phyloP scores from a whole-genome alignment of 164 flowering plant genomes.

The Pachysandra terminalis region DNA sequence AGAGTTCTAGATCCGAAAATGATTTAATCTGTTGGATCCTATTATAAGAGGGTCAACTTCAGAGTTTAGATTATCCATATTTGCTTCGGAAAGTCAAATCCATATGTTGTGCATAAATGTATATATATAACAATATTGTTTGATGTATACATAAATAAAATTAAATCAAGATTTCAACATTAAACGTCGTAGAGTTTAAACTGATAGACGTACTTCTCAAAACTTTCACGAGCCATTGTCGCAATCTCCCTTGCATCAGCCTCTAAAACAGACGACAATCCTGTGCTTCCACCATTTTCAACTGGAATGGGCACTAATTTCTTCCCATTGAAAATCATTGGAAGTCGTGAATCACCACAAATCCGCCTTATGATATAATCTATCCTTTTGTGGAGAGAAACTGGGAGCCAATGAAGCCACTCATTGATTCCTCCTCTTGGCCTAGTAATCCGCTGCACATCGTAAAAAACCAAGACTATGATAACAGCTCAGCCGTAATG shows the following conservation, averaged over 20 bases:
- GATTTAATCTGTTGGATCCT: too few relatives aligned
- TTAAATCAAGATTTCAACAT: not conserved
- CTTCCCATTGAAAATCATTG: constrained; percentile 21
- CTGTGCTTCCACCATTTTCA: constrained; percentile 42
- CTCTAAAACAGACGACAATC: constrained; percentile 61
- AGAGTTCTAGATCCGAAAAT: too few relatives aligned
- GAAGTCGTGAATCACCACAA: constrained; percentile 37
- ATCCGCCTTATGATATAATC: constrained; percentile 49
- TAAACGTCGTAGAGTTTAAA: not conserved
- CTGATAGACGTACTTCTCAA: constrained; percentile 60
- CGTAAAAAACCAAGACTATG: constrained; percentile 6
- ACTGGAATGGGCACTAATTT: constrained; percentile 30
- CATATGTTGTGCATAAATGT: too few relatives aligned
- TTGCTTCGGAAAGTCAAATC: too few relatives aligned
- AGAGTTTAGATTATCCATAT: too few relatives aligned
- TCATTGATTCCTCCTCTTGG: constrained; percentile 88
- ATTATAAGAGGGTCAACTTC: too few relatives aligned
- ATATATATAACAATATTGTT: too few relatives aligned
- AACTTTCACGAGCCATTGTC: constrained; percentile 66
- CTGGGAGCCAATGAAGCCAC: constrained; percentile 89
- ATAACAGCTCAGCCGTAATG: not conserved
- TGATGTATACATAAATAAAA: not conserved
- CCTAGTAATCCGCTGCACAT: constrained; percentile 75
- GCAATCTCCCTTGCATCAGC: constrained; percentile 78
- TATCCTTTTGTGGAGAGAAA: constrained; percentile 62